phyloP scores from a whole-genome alignment of 2,329 filamentous ascomycete species.

The Talaromyces funiculosus region DNA sequence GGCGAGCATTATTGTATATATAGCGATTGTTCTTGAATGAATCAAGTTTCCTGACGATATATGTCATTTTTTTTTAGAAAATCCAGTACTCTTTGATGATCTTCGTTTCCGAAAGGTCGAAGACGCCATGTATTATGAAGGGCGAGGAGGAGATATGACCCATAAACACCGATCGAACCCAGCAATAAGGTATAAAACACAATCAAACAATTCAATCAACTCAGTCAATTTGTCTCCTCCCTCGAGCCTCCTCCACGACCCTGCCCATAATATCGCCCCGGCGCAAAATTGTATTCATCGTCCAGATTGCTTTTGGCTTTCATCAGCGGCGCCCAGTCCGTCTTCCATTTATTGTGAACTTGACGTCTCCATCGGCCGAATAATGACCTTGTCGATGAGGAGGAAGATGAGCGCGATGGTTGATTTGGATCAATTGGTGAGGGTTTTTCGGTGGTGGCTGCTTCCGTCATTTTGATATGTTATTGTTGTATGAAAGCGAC shows the following conservation, averaged over 20 bases:
- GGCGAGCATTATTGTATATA: background rate
- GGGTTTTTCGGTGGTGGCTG: background rate
- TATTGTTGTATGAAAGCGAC: background rate
- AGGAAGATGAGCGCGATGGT: background rate
- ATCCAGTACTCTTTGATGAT: background rate
- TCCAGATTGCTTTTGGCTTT: conserved; percentile 18
- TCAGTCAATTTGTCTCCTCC: background rate
- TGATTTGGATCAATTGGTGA: background rate
- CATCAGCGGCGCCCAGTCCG: conserved; percentile 19
- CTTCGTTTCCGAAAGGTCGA: background rate
- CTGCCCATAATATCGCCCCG: conserved; percentile 14
- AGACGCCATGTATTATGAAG: background rate
- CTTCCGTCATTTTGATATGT: background rate
- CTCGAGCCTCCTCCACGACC: background rate
- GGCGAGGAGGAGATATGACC: background rate
- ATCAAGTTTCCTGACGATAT: background rate
- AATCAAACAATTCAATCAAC: background rate
- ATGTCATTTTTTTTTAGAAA: background rate
- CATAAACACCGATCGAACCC: background rate
- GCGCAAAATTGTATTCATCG: conserved; percentile 18
- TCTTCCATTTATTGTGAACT: conserved; percentile 1
- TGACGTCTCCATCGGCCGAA: conserved; percentile 8
- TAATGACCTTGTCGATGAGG: conserved; percentile 1
- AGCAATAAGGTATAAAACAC: background rate
- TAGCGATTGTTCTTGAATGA: background rate